Evolutionary conservation across 495 filamentous ascomycete genomes (phyloP), one percentile per base, ranked within the genome.

Genomic region (Aspergillus nanangensis): DNA sequence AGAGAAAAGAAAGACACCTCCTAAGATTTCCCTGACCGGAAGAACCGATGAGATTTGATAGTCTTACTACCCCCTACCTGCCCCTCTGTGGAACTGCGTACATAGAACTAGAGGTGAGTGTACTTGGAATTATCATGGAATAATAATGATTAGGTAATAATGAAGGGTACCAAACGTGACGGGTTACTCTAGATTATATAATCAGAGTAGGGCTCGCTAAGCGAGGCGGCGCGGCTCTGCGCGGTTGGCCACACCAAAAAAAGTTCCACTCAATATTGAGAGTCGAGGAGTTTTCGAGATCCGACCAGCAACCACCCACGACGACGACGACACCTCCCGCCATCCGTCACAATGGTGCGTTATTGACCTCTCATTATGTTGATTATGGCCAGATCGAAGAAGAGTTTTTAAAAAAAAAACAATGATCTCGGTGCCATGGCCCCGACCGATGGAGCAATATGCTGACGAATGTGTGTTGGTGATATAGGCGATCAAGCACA

Each of bases 401-500:
- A n/a, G n/a, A n/a, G n/a, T n/a, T n/a, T n/a, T n/a, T n/a, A n/a
- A n/a, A n/a, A n/a, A n/a, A n/a, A n/a, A n/a, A n/a, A n/a, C n/a
- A 31, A 50, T 41, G 38, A 34, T 40, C n/a, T 25, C n/a, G n/a
- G n/a, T n/a, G n/a, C n/a, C n/a, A n/a, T n/a, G n/a, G n/a, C n/a
- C n/a, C n/a, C n/a, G n/a, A n/a, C n/a, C 23, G 44, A 20, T 21
- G 15, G 20, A 24, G 10, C 18, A 22, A 8, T 5, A 20, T 39
- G 50, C 60, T 70, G 63, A 63, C 65, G 52, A 50, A 54, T 40
- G 56, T 56, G 57, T 49, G 54, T 53, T 53, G 50, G 51, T 48
- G 45, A 60, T 66, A 69, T 63, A 84, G 87, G 86, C 93, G 80
- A 96, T 98, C 87, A 95, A 95, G 81, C 92, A 96, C 84, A 98